Percentiles rank a stretch among this genome's conserved stretches.
Evolutionary conservation across 73 alveolate genomes (phyloP).

Genomic region (Tetrahymena thermophila): DNA sequence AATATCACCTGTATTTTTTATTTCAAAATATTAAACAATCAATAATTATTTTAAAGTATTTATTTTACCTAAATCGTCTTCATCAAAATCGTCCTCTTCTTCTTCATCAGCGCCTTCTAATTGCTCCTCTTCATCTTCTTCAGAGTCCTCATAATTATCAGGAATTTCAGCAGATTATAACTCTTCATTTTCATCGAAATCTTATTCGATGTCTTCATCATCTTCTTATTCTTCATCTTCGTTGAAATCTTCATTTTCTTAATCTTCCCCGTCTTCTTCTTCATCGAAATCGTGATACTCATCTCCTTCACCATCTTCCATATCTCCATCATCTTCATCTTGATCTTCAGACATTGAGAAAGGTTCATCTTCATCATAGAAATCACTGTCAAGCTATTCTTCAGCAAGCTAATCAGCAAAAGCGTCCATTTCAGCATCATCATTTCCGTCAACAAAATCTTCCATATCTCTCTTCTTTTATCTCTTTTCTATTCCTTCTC

Average conservation of each 20-base stretch:
- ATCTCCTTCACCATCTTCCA: too few relatives aligned
- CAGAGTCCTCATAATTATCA: background rate
- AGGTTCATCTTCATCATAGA: conserved; percentile 25
- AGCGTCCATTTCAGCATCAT: conserved; percentile 31
- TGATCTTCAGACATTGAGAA: conserved; percentile 11
- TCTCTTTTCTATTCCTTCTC: conserved; percentile 32
- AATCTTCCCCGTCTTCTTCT: too few relatives aligned
- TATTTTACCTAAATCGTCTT: background rate
- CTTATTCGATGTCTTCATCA: conserved; percentile 35
- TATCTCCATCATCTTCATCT: conserved; percentile 23
- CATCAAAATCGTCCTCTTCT: background rate
- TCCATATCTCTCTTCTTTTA: conserved; percentile 35
- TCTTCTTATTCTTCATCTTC: conserved; percentile 10
- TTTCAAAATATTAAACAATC: background rate
- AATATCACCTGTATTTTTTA: background rate
- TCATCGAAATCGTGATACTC: too few relatives aligned
- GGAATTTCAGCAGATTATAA: background rate
- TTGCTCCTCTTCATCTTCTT: background rate
- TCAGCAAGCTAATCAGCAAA: conserved; percentile 22
- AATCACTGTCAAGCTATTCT: conserved; percentile 22
- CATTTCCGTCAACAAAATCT: conserved; percentile 27
- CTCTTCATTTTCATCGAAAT: background rate
- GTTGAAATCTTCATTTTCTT: background rate
- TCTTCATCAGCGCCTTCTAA: background rate
- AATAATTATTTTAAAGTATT: background rate